Base-by-base conservation (phyloP, 345 rosid species). In the Psidium guajava region DNA sequence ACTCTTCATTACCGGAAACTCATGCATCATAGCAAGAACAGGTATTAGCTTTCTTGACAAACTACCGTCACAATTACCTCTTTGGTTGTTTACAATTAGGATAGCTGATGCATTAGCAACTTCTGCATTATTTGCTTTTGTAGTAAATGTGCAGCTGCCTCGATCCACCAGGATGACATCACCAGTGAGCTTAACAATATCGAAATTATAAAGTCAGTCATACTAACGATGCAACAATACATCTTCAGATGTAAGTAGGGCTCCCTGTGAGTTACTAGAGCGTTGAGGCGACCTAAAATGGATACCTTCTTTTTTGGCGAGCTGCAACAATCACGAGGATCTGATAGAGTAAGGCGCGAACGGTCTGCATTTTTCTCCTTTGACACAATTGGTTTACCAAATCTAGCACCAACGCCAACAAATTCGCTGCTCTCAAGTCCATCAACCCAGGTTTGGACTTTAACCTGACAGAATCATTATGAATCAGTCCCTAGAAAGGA, bases 351-450 rank as follows among this genome's bases (percentile, higher is more conserved):
- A 89, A 98, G 95, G 82, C 55, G 96, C 64, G 89, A 90, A 83
- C 88, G 97, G 86, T 96, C 89, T 18, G 99, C 99, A 83, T 95
- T 94, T 91, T 96, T 98, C 94, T 96, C 99, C 93, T 96, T 95
- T 3, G 99, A 93, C 54, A 93, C 98, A 83, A 98, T 96, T 28
- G 92, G 84, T 55, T 88, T 89, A 83, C 99, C 99, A 58, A 98
- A 98, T 90, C 99, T 92, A 82, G 99, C 99, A 54, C 99, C 99
- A 8, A 98, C 98, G 2, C 99, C 99, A 22, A 98, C 99, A 88
- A 93, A 98, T 90, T 98, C 99, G 32, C 86, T 94, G 84, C 89
- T 87, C 90, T 98, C 99, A 69, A 87, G 25, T 85, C 94, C 98
- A 90, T 94, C 83, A 81, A 96, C 88, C 99, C 98, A 97, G 15